phyloP scores from a whole-genome alignment of 73 alveolate species.

The Strombidium stylifer region DNA sequence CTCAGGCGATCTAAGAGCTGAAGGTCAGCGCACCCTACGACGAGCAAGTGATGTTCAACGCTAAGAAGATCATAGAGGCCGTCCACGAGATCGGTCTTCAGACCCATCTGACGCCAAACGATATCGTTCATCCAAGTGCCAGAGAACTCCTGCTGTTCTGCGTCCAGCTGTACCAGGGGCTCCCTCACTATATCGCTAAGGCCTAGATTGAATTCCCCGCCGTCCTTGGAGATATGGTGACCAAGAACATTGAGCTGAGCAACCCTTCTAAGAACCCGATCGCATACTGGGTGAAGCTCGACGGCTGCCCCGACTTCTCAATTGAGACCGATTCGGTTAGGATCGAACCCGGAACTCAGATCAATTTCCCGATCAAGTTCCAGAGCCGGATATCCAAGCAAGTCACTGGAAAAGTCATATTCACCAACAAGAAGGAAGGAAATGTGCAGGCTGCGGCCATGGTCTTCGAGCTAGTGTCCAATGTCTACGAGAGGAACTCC shows the following conservation, averaged over 20 bases:
- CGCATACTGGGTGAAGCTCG: constrained; percentile 93
- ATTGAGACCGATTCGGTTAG: constrained; percentile 78
- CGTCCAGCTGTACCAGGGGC: constrained; percentile 84
- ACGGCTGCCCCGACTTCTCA: constrained; percentile 89
- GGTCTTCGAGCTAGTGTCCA: constrained; percentile 92
- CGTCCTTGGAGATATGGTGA: constrained; percentile 89
- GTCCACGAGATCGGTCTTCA: constrained; percentile 80
- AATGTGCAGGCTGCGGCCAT: constrained; percentile 96
- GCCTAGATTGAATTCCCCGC: constrained; percentile 92
- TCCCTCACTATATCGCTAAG: constrained; percentile 96
- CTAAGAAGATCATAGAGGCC: constrained; percentile 73
- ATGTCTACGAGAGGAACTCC: constrained; percentile 90
- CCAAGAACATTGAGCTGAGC: constrained; percentile 80
- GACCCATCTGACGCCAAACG: constrained; percentile 71
- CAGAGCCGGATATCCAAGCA: constrained; percentile 84
- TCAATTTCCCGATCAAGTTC: constrained; percentile 90
- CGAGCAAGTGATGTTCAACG: constrained; percentile 69
- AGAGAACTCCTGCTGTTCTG: constrained; percentile 91
- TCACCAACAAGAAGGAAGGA: constrained; percentile 93
- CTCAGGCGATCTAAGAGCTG: constrained; percentile 58
- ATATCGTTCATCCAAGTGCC: constrained; percentile 92
- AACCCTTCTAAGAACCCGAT: constrained; percentile 93
- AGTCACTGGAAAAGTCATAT: constrained; percentile 89
- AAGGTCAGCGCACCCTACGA: constrained; percentile 62
- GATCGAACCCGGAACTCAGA: constrained; percentile 83